phyloP scores from a whole-genome alignment of 148 eudicot species.

The Camellia lanceoleosa region DNA sequence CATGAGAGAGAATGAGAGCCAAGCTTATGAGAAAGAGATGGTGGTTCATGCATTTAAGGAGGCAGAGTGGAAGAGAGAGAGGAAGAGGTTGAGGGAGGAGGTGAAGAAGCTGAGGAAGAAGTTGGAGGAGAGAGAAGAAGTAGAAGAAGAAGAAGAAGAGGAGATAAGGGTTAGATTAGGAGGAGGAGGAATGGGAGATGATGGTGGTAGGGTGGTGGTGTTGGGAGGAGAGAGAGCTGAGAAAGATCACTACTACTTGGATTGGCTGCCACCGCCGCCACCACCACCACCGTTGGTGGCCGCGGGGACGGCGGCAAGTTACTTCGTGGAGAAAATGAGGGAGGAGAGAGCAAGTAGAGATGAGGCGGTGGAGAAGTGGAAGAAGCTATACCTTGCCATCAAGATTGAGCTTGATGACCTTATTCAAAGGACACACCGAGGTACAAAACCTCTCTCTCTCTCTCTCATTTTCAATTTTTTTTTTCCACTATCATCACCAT shows the following conservation, averaged over 20 bases:
- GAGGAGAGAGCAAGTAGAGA: slow-evolving; percentile 58
- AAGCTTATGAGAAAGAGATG: slow-evolving; percentile 47
- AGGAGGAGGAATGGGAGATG: background rate
- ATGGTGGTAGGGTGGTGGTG: background rate
- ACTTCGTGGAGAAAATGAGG: slow-evolving; percentile 44
- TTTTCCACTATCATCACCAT: background rate
- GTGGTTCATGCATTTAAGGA: slow-evolving; percentile 50
- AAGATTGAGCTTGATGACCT: slow-evolving; percentile 83
- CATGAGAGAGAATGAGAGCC: slow-evolving; percentile 53
- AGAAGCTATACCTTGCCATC: slow-evolving; percentile 70
- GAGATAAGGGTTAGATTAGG: background rate
- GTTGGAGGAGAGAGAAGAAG: slow-evolving; percentile 40
- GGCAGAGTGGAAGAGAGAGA: slow-evolving; percentile 64
- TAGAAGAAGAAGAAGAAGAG: slow-evolving; percentile 19
- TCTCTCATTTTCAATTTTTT: background rate
- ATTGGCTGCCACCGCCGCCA: no score
- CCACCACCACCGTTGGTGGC: no score
- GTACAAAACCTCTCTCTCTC: slow-evolving; percentile 21
- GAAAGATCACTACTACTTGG: background rate
- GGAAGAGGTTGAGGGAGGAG: slow-evolving; percentile 50
- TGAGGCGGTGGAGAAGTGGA: slow-evolving; percentile 80
- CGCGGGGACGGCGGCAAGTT: background rate
- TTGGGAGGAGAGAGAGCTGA: slow-evolving; percentile 9
- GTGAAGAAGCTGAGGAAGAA: slow-evolving; percentile 37
- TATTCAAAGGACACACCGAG: slow-evolving; percentile 69